These are phyloP conservation scores for Euphorbia celastroides DNA, from an alignment of 441 rosid genomes.

Conservation along the genomic window DNA sequence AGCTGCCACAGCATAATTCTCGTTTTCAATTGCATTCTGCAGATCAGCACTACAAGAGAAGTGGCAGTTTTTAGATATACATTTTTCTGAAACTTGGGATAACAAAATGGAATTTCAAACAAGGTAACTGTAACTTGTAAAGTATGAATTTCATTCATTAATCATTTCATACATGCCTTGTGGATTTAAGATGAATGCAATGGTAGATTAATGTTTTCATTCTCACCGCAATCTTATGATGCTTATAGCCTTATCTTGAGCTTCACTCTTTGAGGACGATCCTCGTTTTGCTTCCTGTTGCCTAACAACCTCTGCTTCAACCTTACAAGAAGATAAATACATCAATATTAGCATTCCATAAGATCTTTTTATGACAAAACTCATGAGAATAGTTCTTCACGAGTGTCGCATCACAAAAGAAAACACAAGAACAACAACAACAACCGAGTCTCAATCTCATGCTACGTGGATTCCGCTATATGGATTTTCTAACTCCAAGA, in stretches of 20 bases:
- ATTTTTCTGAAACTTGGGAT: slow-evolving; percentile 9
- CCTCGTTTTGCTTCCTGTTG: slow-evolving; percentile 73
- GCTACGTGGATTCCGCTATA: too few species aligned
- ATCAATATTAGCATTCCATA: slow-evolving; percentile 18
- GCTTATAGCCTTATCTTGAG: slow-evolving; percentile 87
- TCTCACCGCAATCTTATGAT: slow-evolving; percentile 70
- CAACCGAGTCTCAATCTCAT: too few species aligned
- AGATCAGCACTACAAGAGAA: slow-evolving; percentile 67
- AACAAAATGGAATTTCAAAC: slow-evolving; percentile 1
- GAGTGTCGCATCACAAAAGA: slow-evolving; percentile 4
- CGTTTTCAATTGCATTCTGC: slow-evolving; percentile 76
- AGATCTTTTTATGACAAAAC: slow-evolving; percentile 5
- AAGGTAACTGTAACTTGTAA: background rate
- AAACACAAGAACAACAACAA: slow-evolving; percentile 4
- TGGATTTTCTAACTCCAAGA: too few species aligned
- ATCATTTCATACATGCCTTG: background rate
- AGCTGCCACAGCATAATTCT: slow-evolving; percentile 80
- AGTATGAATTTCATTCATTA: background rate
- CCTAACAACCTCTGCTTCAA: slow-evolving; percentile 70
- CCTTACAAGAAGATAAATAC: slow-evolving; percentile 50
- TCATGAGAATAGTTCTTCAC: slow-evolving; percentile 17
- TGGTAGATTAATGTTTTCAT: background rate
- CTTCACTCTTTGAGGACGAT: slow-evolving; percentile 85
- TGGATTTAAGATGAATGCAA: background rate
- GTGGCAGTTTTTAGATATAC: slow-evolving; percentile 14